Evolutionary conservation across 2,329 filamentous ascomycete genomes (phyloP).

Genomic region (Talaromyces funiculosus): DNA sequence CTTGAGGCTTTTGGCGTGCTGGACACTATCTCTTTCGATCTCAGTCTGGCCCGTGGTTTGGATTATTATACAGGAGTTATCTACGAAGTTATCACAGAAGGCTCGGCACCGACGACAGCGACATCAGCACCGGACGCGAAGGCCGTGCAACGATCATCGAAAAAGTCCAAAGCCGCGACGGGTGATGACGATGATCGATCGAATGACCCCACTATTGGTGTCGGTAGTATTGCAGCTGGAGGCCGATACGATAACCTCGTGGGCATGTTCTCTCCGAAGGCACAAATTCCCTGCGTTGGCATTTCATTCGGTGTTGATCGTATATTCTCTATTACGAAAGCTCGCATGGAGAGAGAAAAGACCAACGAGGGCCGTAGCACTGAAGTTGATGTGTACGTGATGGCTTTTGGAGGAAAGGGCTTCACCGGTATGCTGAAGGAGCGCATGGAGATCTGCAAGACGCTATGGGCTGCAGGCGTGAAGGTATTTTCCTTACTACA

Average conservation of each 20-base stretch:
- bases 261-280: constrained; percentile 84
- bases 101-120: constrained; percentile 55
- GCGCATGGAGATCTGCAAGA: constrained; percentile 71
- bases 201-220: constrained; percentile 72
- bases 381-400: constrained; percentile 86
- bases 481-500: constrained; percentile 50
- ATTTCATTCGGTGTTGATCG: constrained; percentile 94
- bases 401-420: constrained; percentile 86
- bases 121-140: constrained; percentile 35
- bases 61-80: constrained; percentile 91
- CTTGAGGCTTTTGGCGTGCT: constrained; percentile 70
- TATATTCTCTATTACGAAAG: constrained; percentile 88
- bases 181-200: constrained; percentile 63
- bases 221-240: constrained; percentile 83
- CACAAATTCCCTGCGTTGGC: constrained; percentile 80
- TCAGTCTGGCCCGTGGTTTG: constrained; percentile 83
- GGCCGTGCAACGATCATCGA: constrained; percentile 30
- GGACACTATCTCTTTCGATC: constrained; percentile 76
- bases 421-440: constrained; percentile 75
- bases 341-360: constrained; percentile 58
- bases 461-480: constrained; percentile 80
- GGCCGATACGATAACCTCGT: constrained; percentile 91
- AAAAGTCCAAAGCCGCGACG: constrained; percentile 45
- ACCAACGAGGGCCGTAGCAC: constrained; percentile 56
- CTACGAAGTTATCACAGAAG: constrained; percentile 81